Evolutionary conservation across 129 eudicot genomes (phyloP).

Genomic region (Tanacetum coccineum): DNA sequence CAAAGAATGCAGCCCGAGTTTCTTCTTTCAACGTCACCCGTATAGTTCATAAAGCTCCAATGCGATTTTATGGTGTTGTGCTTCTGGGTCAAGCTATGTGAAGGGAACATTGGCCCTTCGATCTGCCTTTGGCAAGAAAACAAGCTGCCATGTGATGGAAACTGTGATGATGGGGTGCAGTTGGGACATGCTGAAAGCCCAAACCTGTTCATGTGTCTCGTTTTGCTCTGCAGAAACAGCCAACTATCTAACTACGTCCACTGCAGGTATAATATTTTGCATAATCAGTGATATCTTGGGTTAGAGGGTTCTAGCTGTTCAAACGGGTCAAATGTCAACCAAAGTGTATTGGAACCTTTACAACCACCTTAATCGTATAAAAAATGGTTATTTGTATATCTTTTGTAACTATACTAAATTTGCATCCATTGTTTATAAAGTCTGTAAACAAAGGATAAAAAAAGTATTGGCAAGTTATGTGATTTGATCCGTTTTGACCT

Average conservation of each 20-base stretch:
- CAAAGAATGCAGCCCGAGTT: slow-evolving; percentile 64
- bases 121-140: not conserved
- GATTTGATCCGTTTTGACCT: not conserved
- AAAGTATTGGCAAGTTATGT: not conserved
- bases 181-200: too few species aligned
- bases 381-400: too few species aligned
- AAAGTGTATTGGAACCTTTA: too few species aligned
- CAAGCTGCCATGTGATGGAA: not conserved
- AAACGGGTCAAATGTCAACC: too few species aligned
- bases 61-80: slow-evolving; percentile 2
- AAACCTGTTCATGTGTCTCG: too few species aligned
- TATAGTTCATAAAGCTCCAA: slow-evolving; percentile 24
- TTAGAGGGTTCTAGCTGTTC: not conserved
- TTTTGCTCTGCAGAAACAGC: too few species aligned
- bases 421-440: too few species aligned
- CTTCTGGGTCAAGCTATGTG: not conserved
- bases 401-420: too few species aligned
- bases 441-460: not conserved
- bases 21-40: slow-evolving; percentile 54
- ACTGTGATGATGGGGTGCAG: too few species aligned
- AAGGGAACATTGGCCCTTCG: not conserved
- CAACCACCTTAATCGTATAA: too few species aligned
- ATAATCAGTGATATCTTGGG: not conserved
- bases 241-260: not conserved
- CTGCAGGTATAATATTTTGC: not conserved